Base-by-base conservation (phyloP, 331 rosid species). In the Rhamnella rubrinervis region DNA sequence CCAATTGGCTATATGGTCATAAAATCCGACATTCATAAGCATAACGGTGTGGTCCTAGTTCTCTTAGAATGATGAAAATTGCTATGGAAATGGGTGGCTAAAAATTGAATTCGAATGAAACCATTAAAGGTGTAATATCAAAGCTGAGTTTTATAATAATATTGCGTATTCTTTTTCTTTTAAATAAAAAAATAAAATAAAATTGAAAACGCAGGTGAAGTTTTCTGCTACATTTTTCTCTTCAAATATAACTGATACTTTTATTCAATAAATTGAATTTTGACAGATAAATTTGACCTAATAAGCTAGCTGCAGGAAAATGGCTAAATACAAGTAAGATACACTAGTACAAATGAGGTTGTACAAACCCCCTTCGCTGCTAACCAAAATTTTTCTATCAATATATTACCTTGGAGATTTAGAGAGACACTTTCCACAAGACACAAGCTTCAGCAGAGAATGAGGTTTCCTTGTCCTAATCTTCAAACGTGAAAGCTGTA, bases 401-500 rank as follows among this genome's bases (percentile, higher is more conserved):
- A n/a, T 25, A 53, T 65, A 61, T 82, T 86, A 89, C 81, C 97
- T 86, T 50, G 96, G 91, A 60, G 96, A 91, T 79, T 85, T 89
- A 61, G 85, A 67, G 52, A 91, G 89, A 81, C 97, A 91, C 67
- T 73, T 89, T 68, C 99, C 99, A 61, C 99, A 95, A 21, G 96
- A 83, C 18, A 95, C 92, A 55, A 95, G 87, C 71, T 91, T 87
- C 85, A 91, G 84, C 85, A 95, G 71, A 6, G 96, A 79, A 53
- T 64, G 92, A 38, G 96, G 77, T 73, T 75, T 87, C 53, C 90
- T 78, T 28, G 82, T 73, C 75, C 86, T 81, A 46, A 84, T 78
- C 78, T 81, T 91, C 86, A 89, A 86, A 50, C 93, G 89, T 7
- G 99, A 95, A 73, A 89, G 96, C 99, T 95, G 97, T 87, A 80